Conservation (phyloP, 768 basidiomycete species). For the Collybiopsis luxurians region DNA sequence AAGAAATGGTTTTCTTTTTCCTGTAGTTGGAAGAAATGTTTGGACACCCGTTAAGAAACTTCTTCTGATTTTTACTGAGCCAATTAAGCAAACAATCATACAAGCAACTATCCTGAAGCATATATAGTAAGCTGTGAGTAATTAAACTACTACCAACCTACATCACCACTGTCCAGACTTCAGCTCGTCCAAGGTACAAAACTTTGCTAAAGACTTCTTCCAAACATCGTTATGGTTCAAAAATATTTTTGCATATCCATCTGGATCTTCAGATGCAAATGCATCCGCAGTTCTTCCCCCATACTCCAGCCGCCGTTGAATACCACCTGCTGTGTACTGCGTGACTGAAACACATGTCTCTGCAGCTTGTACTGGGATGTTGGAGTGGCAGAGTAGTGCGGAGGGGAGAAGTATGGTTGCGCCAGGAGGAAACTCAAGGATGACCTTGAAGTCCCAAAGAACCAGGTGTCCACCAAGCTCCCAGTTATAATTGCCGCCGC, state of each 20-base stretch:
- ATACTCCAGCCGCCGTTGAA: conserved; percentile 12
- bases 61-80: no score
- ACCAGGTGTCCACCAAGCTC: neutral
- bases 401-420: conserved; percentile 13
- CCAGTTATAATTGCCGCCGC: neutral
- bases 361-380: conserved; percentile 3
- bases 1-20: no score
- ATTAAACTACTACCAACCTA: no score
- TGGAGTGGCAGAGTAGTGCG: conserved; percentile 9
- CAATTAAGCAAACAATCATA: no score
- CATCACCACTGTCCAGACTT: no score
- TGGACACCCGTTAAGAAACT: no score
- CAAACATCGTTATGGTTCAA: neutral
- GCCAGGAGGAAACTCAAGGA: conserved; percentile 15
- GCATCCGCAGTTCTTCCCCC: neutral
- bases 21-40: no score
- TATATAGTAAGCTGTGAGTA: no score
- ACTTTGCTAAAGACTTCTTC: neutral
- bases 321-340: conserved; percentile 7
- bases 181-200: conserved; percentile 1
- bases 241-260: neutral
- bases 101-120: no score
- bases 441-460: neutral
- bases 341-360: conserved; percentile 14
- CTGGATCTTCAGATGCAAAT: neutral